Evolutionary conservation across 2,329 filamentous ascomycete species (phyloP), one percentile per base, ranked within the genome.

Genomic region (Phialophora macrospora): DNA sequence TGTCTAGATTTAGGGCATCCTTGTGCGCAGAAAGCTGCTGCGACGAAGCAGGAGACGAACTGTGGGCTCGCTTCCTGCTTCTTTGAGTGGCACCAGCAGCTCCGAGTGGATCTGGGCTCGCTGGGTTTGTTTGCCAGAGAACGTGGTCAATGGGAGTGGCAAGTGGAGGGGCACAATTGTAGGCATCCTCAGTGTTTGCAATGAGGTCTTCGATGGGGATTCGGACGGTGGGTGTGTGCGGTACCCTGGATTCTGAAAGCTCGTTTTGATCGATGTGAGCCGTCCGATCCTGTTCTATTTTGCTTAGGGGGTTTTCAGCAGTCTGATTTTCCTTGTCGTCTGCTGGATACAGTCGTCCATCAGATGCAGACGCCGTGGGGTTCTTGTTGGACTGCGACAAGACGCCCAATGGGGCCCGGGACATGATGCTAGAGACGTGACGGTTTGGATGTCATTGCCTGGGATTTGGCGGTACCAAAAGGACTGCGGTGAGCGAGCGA

Each of bases 11-110:
- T 67, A 88, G 79, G 0, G 83, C 69, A 64, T 77, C 75, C 71
- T 77, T 77, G 73, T 6, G 82, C 80, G 0, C 77, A 67, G 55
- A 72, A 63, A 74, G 73, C 60, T 78, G 76, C 55, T 76, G 77
- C 2, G 78, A 78, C 49, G 91, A 90, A 1, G 83, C 78, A 0
- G 90, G 90, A 0, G 91, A 93, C 12, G 90, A 92, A 77, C 89
- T 93, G 71, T 87, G 85, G 17, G 88, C 87, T 63, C 91, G 85
- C 76, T 93, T 93, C 71, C 82, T 85, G 67, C 82, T 81, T 72
- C 77, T 66, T 63, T 77, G 75, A 55, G 75, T 76, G 73, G 79
- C 78, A 80, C 79, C 76, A 81, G 83, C 60, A 80, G 84, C 59
- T 80, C 83, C 67, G 59, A 76, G 74, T 3, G 74, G 72, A 61